phyloP scores from a whole-genome alignment of 495 filamentous ascomycete species.

The Penicillium angulare region DNA sequence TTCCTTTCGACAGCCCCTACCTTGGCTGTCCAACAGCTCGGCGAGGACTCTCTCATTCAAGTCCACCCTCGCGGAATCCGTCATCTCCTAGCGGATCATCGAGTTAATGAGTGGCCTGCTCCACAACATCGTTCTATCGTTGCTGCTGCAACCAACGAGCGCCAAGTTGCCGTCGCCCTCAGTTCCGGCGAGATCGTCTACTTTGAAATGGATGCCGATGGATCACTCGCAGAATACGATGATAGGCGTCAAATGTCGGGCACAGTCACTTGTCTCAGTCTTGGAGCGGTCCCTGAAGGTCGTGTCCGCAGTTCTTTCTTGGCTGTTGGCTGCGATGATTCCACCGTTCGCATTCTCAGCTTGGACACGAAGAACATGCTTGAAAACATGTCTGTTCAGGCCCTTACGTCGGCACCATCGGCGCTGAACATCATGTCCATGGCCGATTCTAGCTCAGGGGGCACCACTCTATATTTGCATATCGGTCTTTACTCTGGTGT shows the following conservation, averaged over 20 bases:
- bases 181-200: conserved; percentile 96
- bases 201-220: conserved; percentile 94
- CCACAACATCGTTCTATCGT: conserved; percentile 94
- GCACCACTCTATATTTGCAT: conserved; percentile 84
- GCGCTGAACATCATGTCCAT: conserved; percentile 91
- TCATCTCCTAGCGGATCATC: conserved; percentile 75
- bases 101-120: conserved; percentile 90
- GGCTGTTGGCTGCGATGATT: conserved; percentile 95
- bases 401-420: conserved; percentile 84
- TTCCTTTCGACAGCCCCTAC: conserved; percentile 86
- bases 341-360: conserved; percentile 87
- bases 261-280: conserved; percentile 88
- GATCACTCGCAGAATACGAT: conserved; percentile 87
- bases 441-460: conserved; percentile 79
- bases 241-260: conserved; percentile 94
- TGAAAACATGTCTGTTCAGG: conserved; percentile 91
- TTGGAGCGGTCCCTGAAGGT: conserved; percentile 92
- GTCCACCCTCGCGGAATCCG: conserved; percentile 94
- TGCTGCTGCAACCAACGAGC: conserved; percentile 90
- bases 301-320: conserved; percentile 81
- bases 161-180: conserved; percentile 88
- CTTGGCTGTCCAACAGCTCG: conserved; percentile 88
- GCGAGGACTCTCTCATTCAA: conserved; percentile 89
- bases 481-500: conserved; percentile 95
- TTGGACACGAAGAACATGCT: conserved; percentile 86